Evolutionary conservation across 1,284 basidiomycete genomes (phyloP), one percentile per base, ranked within the genome.

Genomic region (Microbotryomycetes sp.): DNA sequence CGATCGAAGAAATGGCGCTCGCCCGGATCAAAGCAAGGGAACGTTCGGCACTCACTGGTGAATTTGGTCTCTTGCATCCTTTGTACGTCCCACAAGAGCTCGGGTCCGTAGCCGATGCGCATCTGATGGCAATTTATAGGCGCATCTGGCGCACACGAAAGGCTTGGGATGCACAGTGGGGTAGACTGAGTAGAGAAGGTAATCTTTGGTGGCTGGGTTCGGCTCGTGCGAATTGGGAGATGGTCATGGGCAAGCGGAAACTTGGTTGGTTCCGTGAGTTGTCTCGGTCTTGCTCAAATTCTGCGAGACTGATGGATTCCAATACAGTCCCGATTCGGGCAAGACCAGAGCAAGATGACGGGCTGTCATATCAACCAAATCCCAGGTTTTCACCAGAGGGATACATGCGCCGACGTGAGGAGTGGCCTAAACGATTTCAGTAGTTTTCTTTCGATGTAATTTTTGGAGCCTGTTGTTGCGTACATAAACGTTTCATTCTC

Each of bases 141-240:
- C 35, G 35, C 35, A 41, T 41, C 9, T 24, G 70, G 72, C 75
- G 45, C 30, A 81, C 77, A n/a, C 70, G 65, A 45, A 73, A 70
- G 50, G 74, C 79, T 30, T 91, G 88, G 86, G 83, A 91, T 69
- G 70, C 74, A 5, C 85, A 89, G 66, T 92, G 89, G 89, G 90
- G 91, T 0, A 71, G 77, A 27, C 78, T 86, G 2, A 79, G 80
- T 5, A 81, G 75, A 24, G 89, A 92, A 71, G 90, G 87, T 0
- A 86, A 92, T 73, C 75, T 90, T 4, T 94, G 89, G 89, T 92
- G 88, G 87, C 75, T 85, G 41, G 90, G 85, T 16, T 81, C 79
- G 67, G 64, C 65, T 47, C 72, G 78, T 23, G 75, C 74, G 45
- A 88, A 86, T 66, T 91, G 87, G 87, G 81, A 81, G 68, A 80